Base-by-base conservation (phyloP, 2,329 filamentous ascomycete genomes). In the Claviceps maximensis region DNA sequence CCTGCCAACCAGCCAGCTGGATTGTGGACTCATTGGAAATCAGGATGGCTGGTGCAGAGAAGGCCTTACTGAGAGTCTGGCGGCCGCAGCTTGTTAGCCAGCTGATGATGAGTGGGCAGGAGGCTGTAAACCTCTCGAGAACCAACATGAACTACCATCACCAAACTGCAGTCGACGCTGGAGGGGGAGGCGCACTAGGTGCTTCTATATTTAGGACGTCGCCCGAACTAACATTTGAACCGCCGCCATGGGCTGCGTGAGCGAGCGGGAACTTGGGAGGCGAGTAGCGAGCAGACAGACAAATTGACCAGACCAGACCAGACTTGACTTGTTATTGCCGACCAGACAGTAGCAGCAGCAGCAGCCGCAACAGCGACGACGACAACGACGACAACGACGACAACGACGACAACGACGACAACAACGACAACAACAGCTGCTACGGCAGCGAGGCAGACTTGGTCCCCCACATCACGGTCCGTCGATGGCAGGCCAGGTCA, bases 131-230 rank as follows among this genome's bases (percentile, higher is more conserved):
- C 36, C 17, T n/a, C 8, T 38, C 15, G 36, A 23, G n/a, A 21
- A 42, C n/a, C 40, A 21, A 42, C 40, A 3, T 10, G 2, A 15
- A 23, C n/a, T n/a, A n/a, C n/a, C n/a, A n/a, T n/a, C n/a, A n/a
- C n/a, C n/a, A n/a, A n/a, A n/a, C n/a, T n/a, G n/a, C n/a, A n/a
- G n/a, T n/a, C n/a, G n/a, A n/a, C 17, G 38, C 17, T 41, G 38
- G 6, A 13, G 17, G 4, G 7, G 8, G 38, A 19, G 17, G 38
- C 33, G 19, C 17, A 41, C 5, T 9, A n/a, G 38, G 19, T 19
- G 17, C 45, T 51, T 54, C 52, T 54, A 54, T 47, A 51, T 51
- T 51, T 51, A 49, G 52, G 12, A 44, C n/a, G 31, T 44, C 27
- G 44, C 40, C 47, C 50, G 38, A 54, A 15, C 53, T 49, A 52